Conservation (phyloP, 805 yeast genomes). For the Candida fluviatilis region DNA sequence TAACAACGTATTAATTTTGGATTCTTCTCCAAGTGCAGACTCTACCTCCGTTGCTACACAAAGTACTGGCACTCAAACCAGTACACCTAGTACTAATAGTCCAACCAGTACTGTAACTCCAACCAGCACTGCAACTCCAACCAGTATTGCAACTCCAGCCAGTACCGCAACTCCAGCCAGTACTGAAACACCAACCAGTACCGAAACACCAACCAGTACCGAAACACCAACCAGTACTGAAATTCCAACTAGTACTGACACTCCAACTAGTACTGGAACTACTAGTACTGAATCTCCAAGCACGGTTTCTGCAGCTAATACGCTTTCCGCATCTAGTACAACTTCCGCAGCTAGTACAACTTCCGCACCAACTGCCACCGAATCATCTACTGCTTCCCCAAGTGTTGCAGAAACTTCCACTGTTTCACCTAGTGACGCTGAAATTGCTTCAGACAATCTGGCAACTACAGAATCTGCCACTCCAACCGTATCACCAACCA, state of each 20-base stretch:
- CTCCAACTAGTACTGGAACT: not conserved
- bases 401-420: not conserved
- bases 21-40: too few relatives aligned
- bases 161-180: not conserved
- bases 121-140: not conserved
- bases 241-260: not conserved
- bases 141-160: not conserved
- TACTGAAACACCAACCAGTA: not conserved
- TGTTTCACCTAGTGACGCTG: not conserved
- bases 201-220: not conserved
- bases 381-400: not conserved
- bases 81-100: not conserved
- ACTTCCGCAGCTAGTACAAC: not conserved
- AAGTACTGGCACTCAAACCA: not conserved
- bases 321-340: not conserved
- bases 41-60: not conserved
- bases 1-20: too few relatives aligned
- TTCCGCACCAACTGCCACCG: not conserved
- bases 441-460: too few relatives aligned
- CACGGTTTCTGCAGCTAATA: too few relatives aligned
- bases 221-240: not conserved
- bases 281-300: not conserved
- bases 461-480: too few relatives aligned
- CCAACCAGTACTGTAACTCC: not conserved
- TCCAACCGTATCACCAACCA: too few relatives aligned